Base-by-base conservation (phyloP, 1,284 basidiomycete species). In the Agaricales sp. region DNA sequence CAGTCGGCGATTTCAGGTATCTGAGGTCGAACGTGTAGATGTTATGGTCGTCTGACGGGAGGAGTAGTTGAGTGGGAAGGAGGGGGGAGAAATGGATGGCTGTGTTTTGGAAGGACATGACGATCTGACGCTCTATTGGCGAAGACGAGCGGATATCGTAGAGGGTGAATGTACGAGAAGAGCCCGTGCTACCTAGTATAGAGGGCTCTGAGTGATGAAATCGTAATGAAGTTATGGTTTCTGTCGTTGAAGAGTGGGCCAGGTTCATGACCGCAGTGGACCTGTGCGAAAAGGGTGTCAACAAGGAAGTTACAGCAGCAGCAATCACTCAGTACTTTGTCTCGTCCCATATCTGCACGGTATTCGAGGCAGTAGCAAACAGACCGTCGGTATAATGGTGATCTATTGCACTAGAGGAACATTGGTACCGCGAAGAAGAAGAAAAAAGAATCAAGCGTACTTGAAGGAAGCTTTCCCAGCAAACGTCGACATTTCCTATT, bases 21-120 rank as follows among this genome's bases (percentile, higher is more conserved):
- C 95, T 81, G 53, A 99, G 89, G 62, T 99, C 96, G 64, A 96
- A 99, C 0, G 96, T 98, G 67, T 99, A 99, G 38, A 99, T 73
- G 60, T 98, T 97, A 70, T 98, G 94, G 63, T 99, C 96, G 69
- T 99, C 96, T 1, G 92, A 96, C 12, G 91, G 96, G 13, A 98
- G 78, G 2, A 98, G 79, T 35, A 98, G 71, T 2, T 85, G 77
- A 0, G 94, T 97, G 1, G 96, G 95, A 62, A 95, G 87, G 39
- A 41, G 39, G 16, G 39, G 39, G 6, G 39, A 41, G 16, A 41
- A 41, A 16, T 41, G 39, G 39, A 99, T 74, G 30, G 88, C 78
- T 58, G 99, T 99, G 59, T 81, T 82, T 56, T 78, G 80, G 82
- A 93, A 90, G 79, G 87, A 54, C 12, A 39, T 43, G 38, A 16